Evolutionary conservation across 805 yeast genomes (phyloP), one percentile per base, ranked within the genome.

Genomic region (Kodamaea leandrae): DNA sequence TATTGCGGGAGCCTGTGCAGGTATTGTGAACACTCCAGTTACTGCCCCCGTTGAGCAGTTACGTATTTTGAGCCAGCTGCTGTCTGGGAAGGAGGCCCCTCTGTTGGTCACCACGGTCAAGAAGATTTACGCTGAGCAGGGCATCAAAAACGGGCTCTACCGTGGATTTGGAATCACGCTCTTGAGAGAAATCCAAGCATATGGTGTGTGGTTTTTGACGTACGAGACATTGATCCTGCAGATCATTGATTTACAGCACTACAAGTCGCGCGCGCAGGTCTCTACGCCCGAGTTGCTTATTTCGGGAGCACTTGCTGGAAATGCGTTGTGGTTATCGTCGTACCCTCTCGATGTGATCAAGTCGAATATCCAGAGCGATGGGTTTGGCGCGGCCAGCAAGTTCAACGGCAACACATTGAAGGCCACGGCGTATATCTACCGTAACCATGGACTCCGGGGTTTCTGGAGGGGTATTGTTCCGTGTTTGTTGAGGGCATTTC

Each of bases 151-250:
- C 13, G 86, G 84, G 1, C 47, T 82, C 4, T 79, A 68, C 50
- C 61, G 87, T 41, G 87, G 87, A 0, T 60, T 66, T 13, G 49
- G 63, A 3, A 72, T 82, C 42, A 82, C 87, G 0, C 50, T 77
- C 1, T 32, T 76, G 9, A 64, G 87, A 44, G 87, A 82, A 51
- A 61, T 74, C n/a, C 87, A 82, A 57, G 86, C 87, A 0, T 82
- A 83, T 52, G 89, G 89, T 5, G 77, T 80, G 12, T 82, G 89
- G 89, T 82, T 82, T 50, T 60, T 80, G 44, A 68, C 86, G 1
- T 82, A 78, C 53, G 89, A 82, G 55, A 66, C 61, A 34, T 60
- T 82, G 41, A 76, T 82, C 52, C 63, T 61, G 34, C 53, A 54
- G 38, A 61, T 73, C 17, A 60, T 64, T 27, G 50, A 57, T 9